Percentiles rank a stretch among this genome's conserved stretches.
Conservation (phyloP, 371 early-diverging fungal genomes). For the Coemansia linderi region DNA sequence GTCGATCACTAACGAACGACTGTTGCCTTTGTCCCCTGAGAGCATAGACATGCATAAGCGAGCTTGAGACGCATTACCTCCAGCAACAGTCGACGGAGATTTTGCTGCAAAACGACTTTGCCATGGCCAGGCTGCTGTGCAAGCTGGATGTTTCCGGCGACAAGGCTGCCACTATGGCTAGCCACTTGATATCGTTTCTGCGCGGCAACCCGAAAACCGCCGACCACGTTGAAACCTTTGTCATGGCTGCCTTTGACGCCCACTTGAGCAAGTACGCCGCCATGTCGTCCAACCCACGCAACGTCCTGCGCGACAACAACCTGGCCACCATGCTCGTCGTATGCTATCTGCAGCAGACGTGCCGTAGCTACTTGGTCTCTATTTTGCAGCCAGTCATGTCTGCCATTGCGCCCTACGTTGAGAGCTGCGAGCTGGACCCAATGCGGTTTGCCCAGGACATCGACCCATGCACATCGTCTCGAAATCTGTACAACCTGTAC, state of each 20-base stretch:
- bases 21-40: not conserved
- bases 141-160: conserved; percentile 46
- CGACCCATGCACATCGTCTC: conserved; percentile 19
- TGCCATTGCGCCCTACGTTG: conserved; percentile 35
- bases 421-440: conserved; percentile 52
- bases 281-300: conserved; percentile 43
- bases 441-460: conserved; percentile 25
- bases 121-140: conserved; percentile 34
- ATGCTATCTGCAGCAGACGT: conserved; percentile 46
- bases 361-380: conserved; percentile 47
- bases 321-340: conserved; percentile 50
- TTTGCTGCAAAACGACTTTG: conserved; percentile 36
- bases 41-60: conserved; percentile 40
- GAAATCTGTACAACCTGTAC: conserved; percentile 46
- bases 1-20: conserved; percentile 3
- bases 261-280: conserved; percentile 30
- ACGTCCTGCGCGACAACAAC: conserved; percentile 52
- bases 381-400: conserved; percentile 48
- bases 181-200: conserved; percentile 47
- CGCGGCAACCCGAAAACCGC: conserved; percentile 45
- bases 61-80: conserved; percentile 46
- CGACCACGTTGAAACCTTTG: conserved; percentile 38
- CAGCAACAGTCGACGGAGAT: conserved; percentile 49
- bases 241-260: conserved; percentile 38
- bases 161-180: conserved; percentile 48